Evolutionary conservation across 768 basidiomycete species (phyloP).

Genomic region (Tylopilus vinaceipallidus): DNA sequence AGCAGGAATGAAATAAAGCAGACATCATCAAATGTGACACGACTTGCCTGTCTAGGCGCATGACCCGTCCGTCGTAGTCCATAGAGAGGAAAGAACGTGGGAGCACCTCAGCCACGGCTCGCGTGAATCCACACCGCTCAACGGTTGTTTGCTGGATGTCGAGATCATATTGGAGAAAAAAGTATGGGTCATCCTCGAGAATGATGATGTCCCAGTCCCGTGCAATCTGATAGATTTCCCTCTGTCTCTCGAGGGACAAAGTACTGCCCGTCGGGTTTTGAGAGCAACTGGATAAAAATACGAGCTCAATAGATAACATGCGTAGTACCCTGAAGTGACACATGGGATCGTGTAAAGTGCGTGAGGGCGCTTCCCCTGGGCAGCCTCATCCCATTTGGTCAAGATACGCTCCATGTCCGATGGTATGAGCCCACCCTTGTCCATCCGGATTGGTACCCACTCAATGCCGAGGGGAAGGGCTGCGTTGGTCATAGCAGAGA

Average conservation of each 20-base stretch:
- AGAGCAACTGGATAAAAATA: conserved; percentile 23
- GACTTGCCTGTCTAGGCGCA: conserved; percentile 43
- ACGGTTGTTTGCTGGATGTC: conserved; percentile 18
- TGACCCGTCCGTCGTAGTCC: conserved; percentile 48
- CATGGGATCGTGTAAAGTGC: conserved; percentile 51
- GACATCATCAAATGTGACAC: neutral
- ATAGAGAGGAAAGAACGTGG: conserved; percentile 45
- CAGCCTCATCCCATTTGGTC: conserved; percentile 40
- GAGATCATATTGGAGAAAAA: conserved; percentile 44
- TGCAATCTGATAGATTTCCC: conserved; percentile 46
- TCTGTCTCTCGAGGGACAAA: conserved; percentile 42
- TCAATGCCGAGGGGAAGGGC: conserved; percentile 40
- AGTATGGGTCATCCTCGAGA: conserved; percentile 53
- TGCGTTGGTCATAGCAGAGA: conserved; percentile 41
- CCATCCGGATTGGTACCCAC: conserved; percentile 46
- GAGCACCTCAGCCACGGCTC: conserved; percentile 33
- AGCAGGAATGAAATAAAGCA: conserved; percentile 1
- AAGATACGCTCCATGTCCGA: conserved; percentile 45
- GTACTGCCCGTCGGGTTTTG: conserved; percentile 54
- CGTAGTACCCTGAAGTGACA: conserved; percentile 16
- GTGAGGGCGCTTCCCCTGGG: conserved; percentile 47
- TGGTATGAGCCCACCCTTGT: conserved; percentile 49
- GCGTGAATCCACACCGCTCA: conserved; percentile 27
- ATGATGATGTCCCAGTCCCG: conserved; percentile 52
- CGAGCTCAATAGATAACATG: conserved; percentile 1